Evolutionary conservation across 345 rosid genomes (phyloP).

Genomic region (Balakata baccata): DNA sequence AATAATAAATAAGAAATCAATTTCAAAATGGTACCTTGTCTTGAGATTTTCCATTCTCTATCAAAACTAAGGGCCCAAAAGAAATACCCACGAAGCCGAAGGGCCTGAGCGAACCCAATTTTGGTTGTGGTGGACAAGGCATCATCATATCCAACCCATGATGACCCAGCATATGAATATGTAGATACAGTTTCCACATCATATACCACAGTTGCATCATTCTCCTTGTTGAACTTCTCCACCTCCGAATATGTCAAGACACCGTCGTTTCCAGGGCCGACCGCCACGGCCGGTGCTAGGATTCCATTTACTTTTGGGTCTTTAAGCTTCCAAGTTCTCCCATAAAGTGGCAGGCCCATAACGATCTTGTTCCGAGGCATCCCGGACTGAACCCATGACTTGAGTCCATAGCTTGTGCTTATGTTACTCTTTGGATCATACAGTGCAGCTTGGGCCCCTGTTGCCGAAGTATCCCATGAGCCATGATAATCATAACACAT

Average conservation of each 20-base stretch:
- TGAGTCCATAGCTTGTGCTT: conserved; percentile 56
- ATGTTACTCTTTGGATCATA: conserved; percentile 52
- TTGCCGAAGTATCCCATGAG: conserved; percentile 34
- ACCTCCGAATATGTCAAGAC: conserved; percentile 16
- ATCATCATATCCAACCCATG: conserved; percentile 54
- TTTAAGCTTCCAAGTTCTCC: conserved; percentile 53
- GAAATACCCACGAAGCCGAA: conserved; percentile 62
- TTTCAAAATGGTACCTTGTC: conserved; percentile 34
- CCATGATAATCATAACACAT: conserved; percentile 62
- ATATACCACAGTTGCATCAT: conserved; percentile 31
- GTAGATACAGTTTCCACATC: conserved; percentile 43
- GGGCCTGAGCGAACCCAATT: conserved; percentile 46
- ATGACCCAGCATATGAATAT: conserved; percentile 36
- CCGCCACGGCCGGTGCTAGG: conserved; percentile 44
- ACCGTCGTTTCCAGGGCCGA: conserved; percentile 41
- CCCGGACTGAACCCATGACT: conserved; percentile 52
- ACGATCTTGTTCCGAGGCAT: conserved; percentile 46
- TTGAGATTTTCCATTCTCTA: conserved; percentile 45
- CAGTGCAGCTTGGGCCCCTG: conserved; percentile 57
- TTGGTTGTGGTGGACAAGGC: conserved; percentile 43
- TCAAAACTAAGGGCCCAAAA: conserved; percentile 68
- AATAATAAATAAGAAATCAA: too few species aligned
- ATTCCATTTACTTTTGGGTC: conserved; percentile 47
- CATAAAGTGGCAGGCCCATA: conserved; percentile 61
- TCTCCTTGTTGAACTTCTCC: conserved; percentile 34